Percentiles rank a stretch among this genome's conserved stretches.
Conservation (phyloP, 148 eudicot genomes). For the Salicornia ramosissima region DNA sequence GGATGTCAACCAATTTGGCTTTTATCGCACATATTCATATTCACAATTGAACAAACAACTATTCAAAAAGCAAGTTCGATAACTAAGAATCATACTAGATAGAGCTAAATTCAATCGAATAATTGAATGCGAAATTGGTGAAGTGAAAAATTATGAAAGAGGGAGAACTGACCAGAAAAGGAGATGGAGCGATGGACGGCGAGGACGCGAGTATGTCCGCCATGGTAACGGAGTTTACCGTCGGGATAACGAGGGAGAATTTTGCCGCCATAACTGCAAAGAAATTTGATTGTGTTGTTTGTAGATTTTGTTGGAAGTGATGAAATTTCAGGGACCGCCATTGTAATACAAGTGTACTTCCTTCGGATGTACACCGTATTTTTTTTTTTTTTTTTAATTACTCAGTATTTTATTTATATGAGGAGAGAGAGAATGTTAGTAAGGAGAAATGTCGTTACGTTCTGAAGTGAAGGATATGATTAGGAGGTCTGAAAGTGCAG, state of each 20-base stretch:
- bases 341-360: background rate
- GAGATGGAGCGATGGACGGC: constrained; percentile 55
- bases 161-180: constrained; percentile 46
- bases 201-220: constrained; percentile 82
- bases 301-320: constrained; percentile 1
- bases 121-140: background rate
- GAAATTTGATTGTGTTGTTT: constrained; percentile 46
- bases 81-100: background rate
- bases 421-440: no score
- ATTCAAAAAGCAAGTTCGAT: no score
- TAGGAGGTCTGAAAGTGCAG: no score
- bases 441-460: no score
- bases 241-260: constrained; percentile 76
- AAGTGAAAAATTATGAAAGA: background rate
- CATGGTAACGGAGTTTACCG: constrained; percentile 82
- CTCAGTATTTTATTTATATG: no score
- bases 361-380: no score
- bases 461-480: no score
- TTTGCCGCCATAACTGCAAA: constrained; percentile 84
- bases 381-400: no score
- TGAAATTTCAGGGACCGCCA: constrained; percentile 14
- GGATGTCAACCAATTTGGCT: background rate
- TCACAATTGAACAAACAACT: no score
- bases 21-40: background rate
- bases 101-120: background rate